Conservation (phyloP, 371 early-diverging fungal genomes). For the Mortierella sp. region DNA sequence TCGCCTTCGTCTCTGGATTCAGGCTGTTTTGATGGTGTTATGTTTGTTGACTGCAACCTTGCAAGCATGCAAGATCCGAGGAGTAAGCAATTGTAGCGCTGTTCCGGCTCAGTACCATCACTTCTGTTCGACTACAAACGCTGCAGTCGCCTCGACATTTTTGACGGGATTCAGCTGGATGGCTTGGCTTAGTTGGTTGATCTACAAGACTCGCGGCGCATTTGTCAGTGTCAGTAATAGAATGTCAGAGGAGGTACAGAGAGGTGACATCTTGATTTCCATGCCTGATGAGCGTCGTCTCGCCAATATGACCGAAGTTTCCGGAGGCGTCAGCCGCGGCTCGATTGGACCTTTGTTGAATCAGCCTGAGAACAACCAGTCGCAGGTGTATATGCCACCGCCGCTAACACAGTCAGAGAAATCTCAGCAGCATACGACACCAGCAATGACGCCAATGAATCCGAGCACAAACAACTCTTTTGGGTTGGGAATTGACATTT, state of each 20-base stretch:
- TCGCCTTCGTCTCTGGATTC: conserved; percentile 23
- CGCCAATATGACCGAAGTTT: not conserved
- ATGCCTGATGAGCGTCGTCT: conserved; percentile 12
- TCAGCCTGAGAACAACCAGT: conserved; percentile 1
- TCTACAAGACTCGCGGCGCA: conserved; percentile 1
- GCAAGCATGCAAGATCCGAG: conserved; percentile 25
- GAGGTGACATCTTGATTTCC: conserved; percentile 5
- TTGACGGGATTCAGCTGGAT: conserved; percentile 13
- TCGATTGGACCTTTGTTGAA: not conserved
- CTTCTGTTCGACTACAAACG: conserved; percentile 33
- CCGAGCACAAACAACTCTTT: conserved; percentile 9
- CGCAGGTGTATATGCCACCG: not conserved
- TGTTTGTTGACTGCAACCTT: conserved; percentile 10
- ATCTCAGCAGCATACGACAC: not conserved
- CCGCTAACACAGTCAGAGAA: not conserved
- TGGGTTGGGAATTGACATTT: conserved; percentile 42
- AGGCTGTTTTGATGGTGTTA: not conserved
- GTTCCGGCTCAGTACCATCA: conserved; percentile 1
- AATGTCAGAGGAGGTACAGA: conserved; percentile 1
- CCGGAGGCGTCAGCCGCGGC: not conserved
- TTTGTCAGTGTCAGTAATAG: not conserved
- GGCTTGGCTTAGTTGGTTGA: conserved; percentile 20
- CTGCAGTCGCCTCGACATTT: conserved; percentile 11
- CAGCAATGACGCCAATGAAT: not conserved
- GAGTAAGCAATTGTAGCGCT: conserved; percentile 2